Percentiles rank a stretch among this genome's conserved stretches.
These are phyloP conservation scores for Diddensiella caesifluorescens DNA, from an alignment of 805 yeast genomes.

Conservation along the genomic window DNA sequence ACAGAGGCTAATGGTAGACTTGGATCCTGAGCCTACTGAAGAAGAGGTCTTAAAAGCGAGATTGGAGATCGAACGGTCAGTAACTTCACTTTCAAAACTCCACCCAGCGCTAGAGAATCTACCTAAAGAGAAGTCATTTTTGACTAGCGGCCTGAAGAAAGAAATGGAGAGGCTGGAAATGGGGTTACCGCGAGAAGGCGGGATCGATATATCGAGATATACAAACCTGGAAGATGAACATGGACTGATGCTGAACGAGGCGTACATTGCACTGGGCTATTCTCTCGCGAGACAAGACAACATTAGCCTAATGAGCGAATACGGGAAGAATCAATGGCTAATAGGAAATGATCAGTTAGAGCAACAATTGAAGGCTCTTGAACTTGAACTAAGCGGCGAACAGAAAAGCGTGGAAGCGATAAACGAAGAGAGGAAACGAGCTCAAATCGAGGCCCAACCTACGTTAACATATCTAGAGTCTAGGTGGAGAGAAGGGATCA, in stretches of 20 bases:
- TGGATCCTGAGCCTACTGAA: constrained; percentile 11
- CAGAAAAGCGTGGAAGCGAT: constrained; percentile 12
- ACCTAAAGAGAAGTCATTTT: constrained; percentile 1
- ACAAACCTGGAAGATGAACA: constrained; percentile 22
- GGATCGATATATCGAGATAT: constrained; percentile 26
- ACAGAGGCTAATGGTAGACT: constrained; percentile 6
- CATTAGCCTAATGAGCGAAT: constrained; percentile 22
- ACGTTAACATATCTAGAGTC: constrained; percentile 20
- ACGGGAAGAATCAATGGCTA: constrained; percentile 32
- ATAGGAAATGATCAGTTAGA: constrained; percentile 28
- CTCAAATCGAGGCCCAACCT: constrained; percentile 19
- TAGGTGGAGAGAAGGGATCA: constrained; percentile 21
- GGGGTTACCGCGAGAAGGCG: constrained; percentile 7
- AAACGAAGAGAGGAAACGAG: constrained; percentile 17
- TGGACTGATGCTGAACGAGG: constrained; percentile 17
- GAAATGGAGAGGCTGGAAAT: constrained; percentile 3
- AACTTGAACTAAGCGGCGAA: constrained; percentile 18
- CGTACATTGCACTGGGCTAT: constrained; percentile 26
- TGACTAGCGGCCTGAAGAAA: constrained; percentile 5
- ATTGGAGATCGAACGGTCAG: constrained; percentile 4
- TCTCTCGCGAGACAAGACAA: constrained; percentile 27
- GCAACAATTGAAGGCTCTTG: constrained; percentile 20
- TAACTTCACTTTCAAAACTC: background rate
- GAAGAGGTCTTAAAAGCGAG: constrained; percentile 9
- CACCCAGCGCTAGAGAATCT: constrained; percentile 6